Evolutionary conservation across 2,329 filamentous ascomycete genomes (phyloP).

Genomic region (Aspergillus fumigatiaffinis): DNA sequence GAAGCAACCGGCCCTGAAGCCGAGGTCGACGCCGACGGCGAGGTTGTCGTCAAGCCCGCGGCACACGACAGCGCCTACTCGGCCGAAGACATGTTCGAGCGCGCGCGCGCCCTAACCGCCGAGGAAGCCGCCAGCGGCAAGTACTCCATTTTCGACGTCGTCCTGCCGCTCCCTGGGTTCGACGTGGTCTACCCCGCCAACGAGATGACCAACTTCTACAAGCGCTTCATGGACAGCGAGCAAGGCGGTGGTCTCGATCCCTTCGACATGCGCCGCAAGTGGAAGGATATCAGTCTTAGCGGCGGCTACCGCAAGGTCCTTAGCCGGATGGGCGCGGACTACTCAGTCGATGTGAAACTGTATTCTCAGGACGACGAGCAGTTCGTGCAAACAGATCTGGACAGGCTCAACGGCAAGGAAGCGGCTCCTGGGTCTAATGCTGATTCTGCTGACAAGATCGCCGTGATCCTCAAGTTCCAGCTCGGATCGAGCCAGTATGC

Average conservation of each 20-base stretch:
- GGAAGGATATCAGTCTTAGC: conserved; percentile 82
- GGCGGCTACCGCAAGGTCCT: conserved; percentile 86
- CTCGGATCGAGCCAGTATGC: conserved; percentile 78
- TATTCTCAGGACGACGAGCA: conserved; percentile 70
- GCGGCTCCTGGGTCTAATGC: conserved; percentile 7
- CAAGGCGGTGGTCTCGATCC: conserved; percentile 77
- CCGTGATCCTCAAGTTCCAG: conserved; percentile 68
- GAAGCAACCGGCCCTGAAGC: conserved; percentile 24
- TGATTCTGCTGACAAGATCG: conserved; percentile 50
- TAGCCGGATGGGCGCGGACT: conserved; percentile 60
- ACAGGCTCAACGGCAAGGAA: conserved; percentile 53
- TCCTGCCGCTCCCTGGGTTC: conserved; percentile 88
- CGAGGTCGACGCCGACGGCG: conserved; percentile 57
- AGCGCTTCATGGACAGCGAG: conserved; percentile 75
- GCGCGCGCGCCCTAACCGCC: conserved; percentile 68
- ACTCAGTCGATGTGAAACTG: conserved; percentile 64
- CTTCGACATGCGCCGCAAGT: conserved; percentile 76
- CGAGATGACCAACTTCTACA: conserved; percentile 77
- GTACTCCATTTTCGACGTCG: conserved; percentile 81
- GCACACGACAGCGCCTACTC: conserved; percentile 53
- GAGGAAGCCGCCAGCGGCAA: conserved; percentile 74
- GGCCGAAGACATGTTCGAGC: conserved; percentile 56
- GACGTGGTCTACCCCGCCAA: conserved; percentile 85
- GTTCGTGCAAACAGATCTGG: conserved; percentile 82
- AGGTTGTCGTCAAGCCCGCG: conserved; percentile 61